A percentile compares a stretch with the other conserved stretches of the same genome.
Evolutionary conservation across 2,329 filamentous ascomycete genomes (phyloP).

Genomic region (Xylaria arbuscula): DNA sequence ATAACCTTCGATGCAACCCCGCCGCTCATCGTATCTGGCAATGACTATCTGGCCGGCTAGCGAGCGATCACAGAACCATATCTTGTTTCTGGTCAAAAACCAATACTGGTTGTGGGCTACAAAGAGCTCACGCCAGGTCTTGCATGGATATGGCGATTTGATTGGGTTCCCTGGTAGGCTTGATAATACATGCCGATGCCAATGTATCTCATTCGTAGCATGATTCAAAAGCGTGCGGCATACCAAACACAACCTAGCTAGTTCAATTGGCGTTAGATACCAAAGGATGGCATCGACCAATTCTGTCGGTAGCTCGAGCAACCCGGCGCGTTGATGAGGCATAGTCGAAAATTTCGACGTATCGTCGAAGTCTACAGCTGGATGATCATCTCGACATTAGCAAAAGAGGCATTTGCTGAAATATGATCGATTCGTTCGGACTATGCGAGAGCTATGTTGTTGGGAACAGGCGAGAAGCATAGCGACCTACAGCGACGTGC

Average conservation of each 20-base stretch:
- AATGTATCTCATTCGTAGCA: slow-evolving; percentile 74
- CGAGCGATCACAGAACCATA: slow-evolving; percentile 86
- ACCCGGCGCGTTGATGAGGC: slow-evolving; percentile 23
- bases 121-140: slow-evolving; percentile 77
- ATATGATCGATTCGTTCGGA: not conserved
- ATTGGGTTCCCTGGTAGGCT: slow-evolving; percentile 70
- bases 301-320: slow-evolving; percentile 76
- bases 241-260: slow-evolving; percentile 68
- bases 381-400: slow-evolving; percentile 8
- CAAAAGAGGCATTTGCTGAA: not conserved
- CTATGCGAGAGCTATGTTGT: not conserved
- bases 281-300: slow-evolving; percentile 77
- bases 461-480: not conserved
- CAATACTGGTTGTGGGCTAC: slow-evolving; percentile 80
- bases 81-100: slow-evolving; percentile 82
- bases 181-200: slow-evolving; percentile 75
- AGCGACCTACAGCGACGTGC: not conserved
- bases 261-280: slow-evolving; percentile 72
- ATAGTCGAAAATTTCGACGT: slow-evolving; percentile 24
- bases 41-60: slow-evolving; percentile 80
- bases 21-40: slow-evolving; percentile 77
- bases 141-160: slow-evolving; percentile 66
- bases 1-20: slow-evolving; percentile 83
- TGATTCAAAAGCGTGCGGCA: slow-evolving; percentile 71
- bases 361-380: slow-evolving; percentile 13